Base-by-base conservation (phyloP, 371 early-diverging fungal species). In the Mucor indicus region DNA sequence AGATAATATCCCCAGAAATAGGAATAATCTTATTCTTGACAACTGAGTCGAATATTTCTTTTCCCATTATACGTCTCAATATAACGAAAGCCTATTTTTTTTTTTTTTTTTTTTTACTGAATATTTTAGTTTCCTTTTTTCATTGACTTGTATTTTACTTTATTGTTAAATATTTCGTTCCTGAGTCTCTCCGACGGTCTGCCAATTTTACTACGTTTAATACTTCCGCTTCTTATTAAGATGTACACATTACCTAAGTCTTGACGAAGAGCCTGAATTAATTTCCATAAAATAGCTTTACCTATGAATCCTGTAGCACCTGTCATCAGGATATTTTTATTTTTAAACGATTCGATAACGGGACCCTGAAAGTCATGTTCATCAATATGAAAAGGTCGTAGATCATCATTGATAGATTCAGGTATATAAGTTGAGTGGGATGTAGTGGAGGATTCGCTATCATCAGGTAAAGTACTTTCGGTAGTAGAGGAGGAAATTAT, bases 261-360 rank as follows among this genome's bases (percentile, higher is more conserved):
- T n/a, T 53, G 48, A 12, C 67, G 60, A 9, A 76, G 35, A 0
- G 77, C 56, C 2, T 65, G 57, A 20, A 83, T 52, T 13, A 80
- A 37, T 44, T 80, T 77, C 63, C 78, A 79, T 13, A 83, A 55
- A 19, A 83, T 67, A 0, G 79, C 72, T 48, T 83, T 83, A 35
- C 84, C 84, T 16, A 83, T 72, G 47, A 80, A 83, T 7, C 81
- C 84, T 0, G 84, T 83, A 4, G 70, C 76, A 1, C 84, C 84
- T 16, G 84, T 83, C 47, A 83, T 48, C 11, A 83, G 53, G 35
- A 83, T 61, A 20, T 59, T 62, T 42, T 72, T 64, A 33, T 59
- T 43, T 27, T 39, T 53, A 48, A 71, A 66, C 36, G 62, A 69
- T 38, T 64, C 58, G 30, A 44, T 22, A 1, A 72, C 59, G 4